These are phyloP conservation scores for Craterostigma plantagineum DNA, from an alignment of 257 asterid species.

Conservation along the genomic window DNA sequence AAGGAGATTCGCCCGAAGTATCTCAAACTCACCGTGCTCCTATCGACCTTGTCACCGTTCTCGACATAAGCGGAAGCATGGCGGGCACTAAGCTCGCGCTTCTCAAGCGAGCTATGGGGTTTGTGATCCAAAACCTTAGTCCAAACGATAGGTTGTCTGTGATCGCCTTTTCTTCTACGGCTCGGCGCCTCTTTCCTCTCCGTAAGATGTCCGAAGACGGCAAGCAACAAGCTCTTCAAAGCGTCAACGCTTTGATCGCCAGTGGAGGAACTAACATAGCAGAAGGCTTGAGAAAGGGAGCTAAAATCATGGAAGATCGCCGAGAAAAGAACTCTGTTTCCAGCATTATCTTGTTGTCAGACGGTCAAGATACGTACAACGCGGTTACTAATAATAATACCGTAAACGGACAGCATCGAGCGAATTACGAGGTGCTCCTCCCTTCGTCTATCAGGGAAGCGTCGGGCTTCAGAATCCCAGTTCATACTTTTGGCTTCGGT, in stretches of 20 bases:
- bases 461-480: conserved; percentile 53
- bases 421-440: conserved; percentile 54
- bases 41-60: conserved; percentile 94
- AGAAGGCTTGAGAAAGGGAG: conserved; percentile 89
- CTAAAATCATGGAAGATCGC: conserved; percentile 81
- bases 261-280: conserved; percentile 96
- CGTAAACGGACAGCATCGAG: conserved; percentile 13
- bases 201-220: conserved; percentile 83
- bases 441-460: conserved; percentile 46
- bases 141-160: conserved; percentile 84
- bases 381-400: conserved; percentile 27
- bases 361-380: conserved; percentile 93
- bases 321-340: conserved; percentile 65
- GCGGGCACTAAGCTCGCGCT: conserved; percentile 94
- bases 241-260: conserved; percentile 75
- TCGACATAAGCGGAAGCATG: conserved; percentile 97
- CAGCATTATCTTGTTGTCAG: conserved; percentile 76
- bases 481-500: conserved; percentile 89
- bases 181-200: conserved; percentile 84
- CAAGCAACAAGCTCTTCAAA: conserved; percentile 74
- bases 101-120: conserved; percentile 96
- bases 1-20: conserved; percentile 16
- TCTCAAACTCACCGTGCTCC: conserved; percentile 63
- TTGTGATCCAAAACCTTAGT: conserved; percentile 86
- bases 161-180: conserved; percentile 91